Evolutionary conservation across 495 filamentous ascomycete genomes (phyloP), one percentile per base, ranked within the genome.

Genomic region (Tetracladium marchalianum): DNA sequence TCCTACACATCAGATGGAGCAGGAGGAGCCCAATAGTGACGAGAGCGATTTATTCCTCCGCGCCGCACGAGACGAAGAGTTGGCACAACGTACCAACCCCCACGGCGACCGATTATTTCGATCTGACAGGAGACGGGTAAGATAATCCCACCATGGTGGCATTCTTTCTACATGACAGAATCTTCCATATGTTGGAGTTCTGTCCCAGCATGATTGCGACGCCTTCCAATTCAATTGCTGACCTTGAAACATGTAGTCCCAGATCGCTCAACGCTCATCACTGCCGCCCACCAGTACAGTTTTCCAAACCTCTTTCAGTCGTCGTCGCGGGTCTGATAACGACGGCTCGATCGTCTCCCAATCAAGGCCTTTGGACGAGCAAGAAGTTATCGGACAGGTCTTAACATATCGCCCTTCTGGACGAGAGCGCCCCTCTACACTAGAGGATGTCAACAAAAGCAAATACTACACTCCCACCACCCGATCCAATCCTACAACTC

Each of bases 31-130:
- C 9, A 63, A 64, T 16, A 54, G 52, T 39, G 56, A 60, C 43
- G 63, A 67, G 41, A 59, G 63, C n/a, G 74, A 78, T 57, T 53
- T 76, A 19, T 78, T 78, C 47, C 66, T 78, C 38, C 66, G 60
- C 31, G 71, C 75, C 39, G 74, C 74, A 15, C 56, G 64, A 31
- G 72, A 78, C 35, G 72, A 78, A 48, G 68, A 73, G 35, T 46
- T 64, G 33, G 51, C 57, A 24, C 67, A 63, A 37, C 48, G 44
- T 15, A 47, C 18, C 47, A 31, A 46, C 34, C 15, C 24, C 11
- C 43, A 45, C 27, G 42, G 16, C 22, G 50, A 50, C 13, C 24
- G 44, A 13, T 31, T 35, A 22, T 46, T 32, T 44, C 50, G 54
- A 1, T 35, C 42, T 9, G 39, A 47, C 24, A 48, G 35, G 41